Evolutionary conservation across 1,284 basidiomycete genomes (phyloP).

Genomic region (Apiotrichum laibachii): DNA sequence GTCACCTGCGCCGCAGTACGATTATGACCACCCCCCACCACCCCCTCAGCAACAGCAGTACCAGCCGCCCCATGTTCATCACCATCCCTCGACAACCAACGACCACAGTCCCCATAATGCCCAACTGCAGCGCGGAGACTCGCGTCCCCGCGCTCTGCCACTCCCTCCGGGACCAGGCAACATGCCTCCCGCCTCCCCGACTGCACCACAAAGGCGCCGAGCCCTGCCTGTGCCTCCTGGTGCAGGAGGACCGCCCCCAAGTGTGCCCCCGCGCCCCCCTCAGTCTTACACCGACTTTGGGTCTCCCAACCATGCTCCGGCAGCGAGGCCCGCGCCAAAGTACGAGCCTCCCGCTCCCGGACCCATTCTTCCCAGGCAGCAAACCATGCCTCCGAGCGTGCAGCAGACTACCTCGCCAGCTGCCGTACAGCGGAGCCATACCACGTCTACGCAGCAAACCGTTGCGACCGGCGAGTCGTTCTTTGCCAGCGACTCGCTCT

Average conservation of each 20-base stretch:
- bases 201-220: not conserved
- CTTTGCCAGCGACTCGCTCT: not conserved
- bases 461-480: constrained; percentile 3
- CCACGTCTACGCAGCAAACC: constrained; percentile 1
- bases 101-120: not conserved
- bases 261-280: not conserved
- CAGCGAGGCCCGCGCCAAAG: not conserved
- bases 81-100: too few relatives aligned
- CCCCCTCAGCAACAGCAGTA: not conserved
- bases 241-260: not conserved
- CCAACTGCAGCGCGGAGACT: not conserved
- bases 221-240: not conserved
- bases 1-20: too few relatives aligned
- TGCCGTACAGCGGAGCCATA: not conserved
- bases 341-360: constrained; percentile 6
- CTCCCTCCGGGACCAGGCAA: not conserved
- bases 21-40: not conserved
- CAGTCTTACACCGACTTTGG: not conserved
- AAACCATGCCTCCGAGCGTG: not conserved
- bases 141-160: not conserved
- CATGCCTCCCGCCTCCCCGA: not conserved
- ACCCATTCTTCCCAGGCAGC: not conserved
- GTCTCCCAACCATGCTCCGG: not conserved
- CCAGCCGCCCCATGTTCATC: not conserved
- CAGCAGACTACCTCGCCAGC: not conserved